Conservation (phyloP, 2,329 filamentous ascomycete genomes). For the Nigrospora oryzae region DNA sequence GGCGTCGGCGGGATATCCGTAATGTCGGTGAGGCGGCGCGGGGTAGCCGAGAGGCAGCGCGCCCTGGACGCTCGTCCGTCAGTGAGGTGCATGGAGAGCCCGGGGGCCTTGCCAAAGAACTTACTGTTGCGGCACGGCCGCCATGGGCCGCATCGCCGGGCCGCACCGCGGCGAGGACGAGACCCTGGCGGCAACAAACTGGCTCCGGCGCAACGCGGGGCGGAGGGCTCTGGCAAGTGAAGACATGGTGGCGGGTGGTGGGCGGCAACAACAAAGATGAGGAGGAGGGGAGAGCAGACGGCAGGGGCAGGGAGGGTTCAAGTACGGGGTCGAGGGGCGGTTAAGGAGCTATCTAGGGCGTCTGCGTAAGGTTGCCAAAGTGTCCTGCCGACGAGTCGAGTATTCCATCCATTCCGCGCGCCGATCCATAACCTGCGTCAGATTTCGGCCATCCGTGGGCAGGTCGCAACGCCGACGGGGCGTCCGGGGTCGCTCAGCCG, state of each 20-base stretch:
- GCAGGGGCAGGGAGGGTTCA: no score
- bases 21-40: constrained; percentile 54
- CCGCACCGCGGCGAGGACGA: constrained; percentile 16
- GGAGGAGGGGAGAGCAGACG: neutral
- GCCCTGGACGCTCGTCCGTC: constrained; percentile 16
- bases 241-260: constrained; percentile 26
- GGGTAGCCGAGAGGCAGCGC: constrained; percentile 53
- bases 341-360: neutral
- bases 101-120: constrained; percentile 2
- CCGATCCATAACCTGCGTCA: no score
- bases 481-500: neutral
- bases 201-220: constrained; percentile 39
- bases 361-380: neutral
- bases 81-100: neutral
- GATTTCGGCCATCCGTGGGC: neutral
- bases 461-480: neutral
- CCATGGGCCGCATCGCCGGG: constrained; percentile 9
- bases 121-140: constrained; percentile 22
- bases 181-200: constrained; percentile 21
- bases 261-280: neutral
- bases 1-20: constrained; percentile 79
- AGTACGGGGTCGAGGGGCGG: no score
- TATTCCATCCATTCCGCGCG: no score
- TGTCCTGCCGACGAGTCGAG: neutral
- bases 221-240: constrained; percentile 42